Evolutionary conservation across 1,139 yeast genomes (phyloP).

Genomic region (Chernovozyma sophiae-reginae): DNA sequence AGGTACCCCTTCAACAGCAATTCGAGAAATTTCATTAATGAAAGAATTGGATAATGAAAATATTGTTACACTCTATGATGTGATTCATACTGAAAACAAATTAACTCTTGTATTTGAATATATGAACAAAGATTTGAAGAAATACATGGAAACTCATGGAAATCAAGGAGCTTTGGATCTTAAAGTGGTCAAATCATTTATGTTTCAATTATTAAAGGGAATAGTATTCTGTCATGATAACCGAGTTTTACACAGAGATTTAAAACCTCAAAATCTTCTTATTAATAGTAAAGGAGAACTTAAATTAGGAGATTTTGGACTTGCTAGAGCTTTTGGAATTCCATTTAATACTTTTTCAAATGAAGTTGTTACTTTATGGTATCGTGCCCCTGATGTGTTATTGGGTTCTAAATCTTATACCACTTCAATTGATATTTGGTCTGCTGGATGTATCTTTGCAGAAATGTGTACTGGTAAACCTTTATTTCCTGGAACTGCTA

Average conservation of each 20-base stretch:
- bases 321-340: constrained; percentile 96
- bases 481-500: constrained; percentile 90
- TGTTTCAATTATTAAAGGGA: constrained; percentile 89
- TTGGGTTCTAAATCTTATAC: constrained; percentile 94
- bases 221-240: constrained; percentile 94
- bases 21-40: constrained; percentile 93
- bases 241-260: constrained; percentile 88
- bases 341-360: constrained; percentile 97
- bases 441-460: constrained; percentile 96
- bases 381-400: constrained; percentile 95
- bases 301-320: constrained; percentile 95
- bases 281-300: constrained; percentile 86
- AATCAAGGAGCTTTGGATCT: constrained; percentile 76
- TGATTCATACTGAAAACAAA: constrained; percentile 94
- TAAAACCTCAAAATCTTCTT: constrained; percentile 90
- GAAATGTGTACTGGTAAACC: constrained; percentile 99
- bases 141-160: constrained; percentile 91
- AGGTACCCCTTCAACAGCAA: constrained; percentile 98
- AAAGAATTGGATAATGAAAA: constrained; percentile 93
- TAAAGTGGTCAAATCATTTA: constrained; percentile 78
- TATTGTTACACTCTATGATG: constrained; percentile 89
- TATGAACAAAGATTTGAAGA: constrained; percentile 91
- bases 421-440: constrained; percentile 97
- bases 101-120: constrained; percentile 88
- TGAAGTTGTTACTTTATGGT: constrained; percentile 98